Conservation (phyloP, 2,329 filamentous ascomycete genomes). For the Colletotrichum gloeosporioides region DNA sequence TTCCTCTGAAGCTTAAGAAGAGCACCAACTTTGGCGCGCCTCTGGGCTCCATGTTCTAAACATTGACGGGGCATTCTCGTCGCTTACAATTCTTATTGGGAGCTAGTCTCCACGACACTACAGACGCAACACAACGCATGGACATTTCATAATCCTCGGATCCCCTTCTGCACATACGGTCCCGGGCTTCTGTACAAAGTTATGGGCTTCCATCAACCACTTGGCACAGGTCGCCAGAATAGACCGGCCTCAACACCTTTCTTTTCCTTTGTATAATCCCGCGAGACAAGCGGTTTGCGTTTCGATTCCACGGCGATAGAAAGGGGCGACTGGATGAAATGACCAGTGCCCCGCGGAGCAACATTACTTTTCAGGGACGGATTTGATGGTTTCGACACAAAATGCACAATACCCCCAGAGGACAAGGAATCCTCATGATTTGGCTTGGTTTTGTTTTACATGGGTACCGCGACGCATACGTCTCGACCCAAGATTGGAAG, state of each 20-base stretch:
- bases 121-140: neutral
- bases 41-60: constrained; percentile 20
- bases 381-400: constrained; percentile 17
- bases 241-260: neutral
- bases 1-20: constrained; percentile 50
- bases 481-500: neutral
- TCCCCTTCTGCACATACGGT: constrained; percentile 14
- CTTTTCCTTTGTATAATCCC: constrained; percentile 8
- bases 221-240: neutral
- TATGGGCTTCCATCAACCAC: neutral
- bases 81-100: neutral
- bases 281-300: neutral
- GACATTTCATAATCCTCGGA: neutral
- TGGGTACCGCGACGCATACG: neutral
- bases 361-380: constrained; percentile 7
- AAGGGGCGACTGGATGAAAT: neutral
- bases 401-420: constrained; percentile 23
- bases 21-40: constrained; percentile 39
- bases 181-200: constrained; percentile 6
- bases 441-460: constrained; percentile 13
- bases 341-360: neutral
- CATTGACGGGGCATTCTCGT: neutral
- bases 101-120: neutral
- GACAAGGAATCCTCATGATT: constrained; percentile 10
- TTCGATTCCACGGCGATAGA: constrained; percentile 10